A percentile compares a stretch with the other conserved stretches of the same genome.
Evolutionary conservation across 768 basidiomycete species (phyloP).

Genomic region (Mrakia gelida): DNA sequence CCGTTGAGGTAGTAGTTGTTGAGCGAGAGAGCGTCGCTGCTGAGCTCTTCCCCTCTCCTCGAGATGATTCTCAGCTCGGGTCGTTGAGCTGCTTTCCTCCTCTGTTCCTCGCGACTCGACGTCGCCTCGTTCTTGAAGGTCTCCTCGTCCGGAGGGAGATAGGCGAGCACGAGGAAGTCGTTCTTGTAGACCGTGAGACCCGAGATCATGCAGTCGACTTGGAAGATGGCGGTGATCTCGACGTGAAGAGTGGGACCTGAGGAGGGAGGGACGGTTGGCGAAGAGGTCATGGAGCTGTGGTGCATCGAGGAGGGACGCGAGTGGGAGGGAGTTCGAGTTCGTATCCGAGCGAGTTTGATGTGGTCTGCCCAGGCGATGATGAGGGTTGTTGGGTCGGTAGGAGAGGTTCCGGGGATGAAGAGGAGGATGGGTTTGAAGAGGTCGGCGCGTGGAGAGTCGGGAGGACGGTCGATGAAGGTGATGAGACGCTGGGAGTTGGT

Average conservation of each 20-base stretch:
- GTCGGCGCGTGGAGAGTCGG: conserved; percentile 82
- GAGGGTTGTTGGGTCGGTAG: conserved; percentile 70
- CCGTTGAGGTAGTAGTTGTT: conserved; percentile 64
- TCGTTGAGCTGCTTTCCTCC: conserved; percentile 78
- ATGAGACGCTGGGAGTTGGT: conserved; percentile 69
- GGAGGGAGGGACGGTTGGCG: conserved; percentile 35
- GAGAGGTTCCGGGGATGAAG: conserved; percentile 52
- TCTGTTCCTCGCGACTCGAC: conserved; percentile 66
- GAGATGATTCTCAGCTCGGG: conserved; percentile 92
- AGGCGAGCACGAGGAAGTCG: conserved; percentile 76
- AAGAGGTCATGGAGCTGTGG: conserved; percentile 1
- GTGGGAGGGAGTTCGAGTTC: conserved; percentile 32
- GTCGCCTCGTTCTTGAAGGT: conserved; percentile 62
- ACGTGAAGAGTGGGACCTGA: conserved; percentile 58
- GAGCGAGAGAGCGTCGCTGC: conserved; percentile 75
- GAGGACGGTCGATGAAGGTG: conserved; percentile 75
- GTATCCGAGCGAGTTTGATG: conserved; percentile 79
- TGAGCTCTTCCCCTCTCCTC: conserved; percentile 77
- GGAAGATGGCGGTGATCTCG: conserved; percentile 86
- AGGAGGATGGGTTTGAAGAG: conserved; percentile 85
- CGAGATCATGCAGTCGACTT: conserved; percentile 91
- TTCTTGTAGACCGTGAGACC: conserved; percentile 71
- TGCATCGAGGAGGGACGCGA: conserved; percentile 35
- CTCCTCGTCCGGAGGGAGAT: conserved; percentile 65
- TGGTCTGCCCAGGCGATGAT: conserved; percentile 82